Percentiles rank a stretch among this genome's conserved stretches.
phyloP scores from a whole-genome alignment of 2,329 filamentous ascomycete species.

The Penicillium decumbens region DNA sequence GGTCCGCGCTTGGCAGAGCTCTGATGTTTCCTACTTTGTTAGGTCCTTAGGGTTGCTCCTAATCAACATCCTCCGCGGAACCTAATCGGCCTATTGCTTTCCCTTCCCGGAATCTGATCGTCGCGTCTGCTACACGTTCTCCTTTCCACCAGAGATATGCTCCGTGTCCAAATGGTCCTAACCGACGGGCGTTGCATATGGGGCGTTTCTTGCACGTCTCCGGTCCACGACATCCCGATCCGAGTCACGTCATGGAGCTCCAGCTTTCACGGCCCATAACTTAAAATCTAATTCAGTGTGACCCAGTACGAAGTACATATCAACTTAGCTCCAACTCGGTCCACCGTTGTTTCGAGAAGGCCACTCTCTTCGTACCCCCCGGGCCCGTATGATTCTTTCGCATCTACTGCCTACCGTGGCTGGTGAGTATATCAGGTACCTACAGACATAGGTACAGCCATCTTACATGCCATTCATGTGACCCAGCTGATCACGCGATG shows the following conservation, averaged over 20 bases:
- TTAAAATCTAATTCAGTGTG: neutral
- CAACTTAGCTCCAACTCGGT: neutral
- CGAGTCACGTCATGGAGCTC: constrained; percentile 35
- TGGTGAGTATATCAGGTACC: too few relatives aligned
- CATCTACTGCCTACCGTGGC: too few relatives aligned
- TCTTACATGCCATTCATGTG: neutral
- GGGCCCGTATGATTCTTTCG: too few relatives aligned
- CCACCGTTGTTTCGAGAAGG: neutral
- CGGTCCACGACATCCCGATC: constrained; percentile 26
- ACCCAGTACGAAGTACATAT: neutral
- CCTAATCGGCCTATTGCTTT: neutral
- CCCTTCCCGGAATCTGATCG: neutral
- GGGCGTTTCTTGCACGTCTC: neutral
- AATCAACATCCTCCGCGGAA: neutral
- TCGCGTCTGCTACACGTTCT: neutral
- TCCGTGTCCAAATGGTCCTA: neutral
- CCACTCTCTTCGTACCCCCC: too few relatives aligned
- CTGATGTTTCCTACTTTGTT: neutral
- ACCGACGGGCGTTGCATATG: neutral
- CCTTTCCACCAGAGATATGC: neutral
- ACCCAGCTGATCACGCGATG: neutral
- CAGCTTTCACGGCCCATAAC: constrained; percentile 1
- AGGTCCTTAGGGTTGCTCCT: neutral
- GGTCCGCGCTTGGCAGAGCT: neutral
- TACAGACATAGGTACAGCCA: too few relatives aligned